These are phyloP conservation scores for Halteria grandinella DNA, from an alignment of 73 alveolate species.

Conservation along the genomic window DNA sequence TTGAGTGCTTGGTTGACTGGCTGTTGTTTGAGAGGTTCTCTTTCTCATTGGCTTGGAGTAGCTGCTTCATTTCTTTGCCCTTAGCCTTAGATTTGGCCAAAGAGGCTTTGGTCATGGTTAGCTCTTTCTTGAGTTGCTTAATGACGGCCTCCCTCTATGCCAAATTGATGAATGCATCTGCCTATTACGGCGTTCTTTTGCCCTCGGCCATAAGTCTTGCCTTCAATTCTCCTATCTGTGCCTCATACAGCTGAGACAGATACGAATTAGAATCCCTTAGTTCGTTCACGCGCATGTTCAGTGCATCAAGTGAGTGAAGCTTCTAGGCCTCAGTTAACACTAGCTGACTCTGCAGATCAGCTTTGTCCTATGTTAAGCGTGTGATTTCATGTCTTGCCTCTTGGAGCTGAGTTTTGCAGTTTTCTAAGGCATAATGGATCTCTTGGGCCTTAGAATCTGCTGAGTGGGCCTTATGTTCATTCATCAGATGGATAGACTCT, in stretches of 20 bases:
- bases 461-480: neutral
- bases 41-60: slow-evolving; percentile 1
- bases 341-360: slow-evolving; percentile 29
- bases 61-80: slow-evolving; percentile 22
- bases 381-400: neutral
- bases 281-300: slow-evolving; percentile 23
- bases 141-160: slow-evolving; percentile 49
- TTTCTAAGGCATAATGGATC: neutral
- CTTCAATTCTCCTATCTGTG: slow-evolving; percentile 28
- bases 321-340: slow-evolving; percentile 12
- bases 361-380: slow-evolving; percentile 1
- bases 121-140: slow-evolving; percentile 42
- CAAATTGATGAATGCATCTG: slow-evolving; percentile 15
- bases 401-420: slow-evolving; percentile 1
- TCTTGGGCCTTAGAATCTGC: slow-evolving; percentile 22
- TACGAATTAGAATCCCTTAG: slow-evolving; percentile 42
- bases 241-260: slow-evolving; percentile 38
- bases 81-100: slow-evolving; percentile 22
- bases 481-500: neutral
- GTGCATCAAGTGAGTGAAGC: slow-evolving; percentile 1
- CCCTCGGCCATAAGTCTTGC: slow-evolving; percentile 13
- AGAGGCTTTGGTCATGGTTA: neutral
- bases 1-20: neutral
- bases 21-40: neutral
- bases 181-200: slow-evolving; percentile 18